Evolutionary conservation across 139 green algal species (phyloP).

Genomic region (Tetradesmus lagerheimii): DNA sequence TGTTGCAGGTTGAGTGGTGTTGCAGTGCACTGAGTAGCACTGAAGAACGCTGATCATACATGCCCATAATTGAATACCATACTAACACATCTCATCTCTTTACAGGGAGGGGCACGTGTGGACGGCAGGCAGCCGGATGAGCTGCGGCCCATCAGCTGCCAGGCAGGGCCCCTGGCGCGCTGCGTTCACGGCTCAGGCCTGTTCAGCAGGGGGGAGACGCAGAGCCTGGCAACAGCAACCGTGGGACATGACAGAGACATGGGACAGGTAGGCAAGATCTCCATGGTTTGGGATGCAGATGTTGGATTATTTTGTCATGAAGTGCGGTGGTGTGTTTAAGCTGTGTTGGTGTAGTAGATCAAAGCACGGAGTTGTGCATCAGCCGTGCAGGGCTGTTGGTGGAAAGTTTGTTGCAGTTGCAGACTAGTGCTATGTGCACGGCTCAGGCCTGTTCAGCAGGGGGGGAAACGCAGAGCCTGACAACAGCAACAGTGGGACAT

Average conservation of each 20-base stretch:
- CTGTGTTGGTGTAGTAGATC: too few species aligned
- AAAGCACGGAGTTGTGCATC: not conserved
- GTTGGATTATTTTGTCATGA: too few species aligned
- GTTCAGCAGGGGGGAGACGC: constrained; percentile 65
- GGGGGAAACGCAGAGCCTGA: constrained; percentile 64
- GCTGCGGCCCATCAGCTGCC: constrained; percentile 51
- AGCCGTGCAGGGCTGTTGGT: too few species aligned
- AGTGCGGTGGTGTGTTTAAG: not conserved
- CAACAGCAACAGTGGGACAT: not conserved
- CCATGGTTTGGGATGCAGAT: too few species aligned
- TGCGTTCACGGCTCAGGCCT: constrained; percentile 79
- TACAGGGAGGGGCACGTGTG: constrained; percentile 41
- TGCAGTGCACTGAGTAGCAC: too few species aligned
- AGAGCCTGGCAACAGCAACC: constrained; percentile 66
- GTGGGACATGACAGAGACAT: constrained; percentile 55
- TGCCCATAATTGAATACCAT: too few species aligned
- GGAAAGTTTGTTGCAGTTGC: not conserved
- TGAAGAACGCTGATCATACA: too few species aligned
- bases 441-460: constrained; percentile 60
- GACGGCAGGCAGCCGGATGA: constrained; percentile 63
- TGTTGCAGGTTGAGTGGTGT: too few species aligned
- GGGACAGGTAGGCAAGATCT: not conserved
- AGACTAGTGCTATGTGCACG: constrained; percentile 65
- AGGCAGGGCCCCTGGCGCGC: constrained; percentile 42
- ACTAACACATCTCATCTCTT: too few species aligned